Base-by-base conservation (phyloP, 1,284 basidiomycete species). In the Ganoderma sinense region DNA sequence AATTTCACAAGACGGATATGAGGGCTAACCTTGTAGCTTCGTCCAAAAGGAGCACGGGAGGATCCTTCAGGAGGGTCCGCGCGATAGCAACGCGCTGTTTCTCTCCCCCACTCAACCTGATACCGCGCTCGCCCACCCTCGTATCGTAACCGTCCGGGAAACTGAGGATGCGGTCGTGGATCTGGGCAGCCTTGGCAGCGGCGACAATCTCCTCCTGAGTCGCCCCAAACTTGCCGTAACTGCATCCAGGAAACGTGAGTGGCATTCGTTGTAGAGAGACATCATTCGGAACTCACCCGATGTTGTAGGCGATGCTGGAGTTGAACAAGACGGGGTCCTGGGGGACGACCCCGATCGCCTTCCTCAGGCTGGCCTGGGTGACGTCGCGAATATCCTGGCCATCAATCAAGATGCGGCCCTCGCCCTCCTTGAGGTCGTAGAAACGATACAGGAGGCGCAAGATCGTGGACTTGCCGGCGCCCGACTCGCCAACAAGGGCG, bases 71-170 rank as follows among this genome's bases (percentile, higher is more conserved):
- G 62, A 97, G 85, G 2, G 95, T 96, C 63, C 95, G 86, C 0
- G 96, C 95, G 75, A 98, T 92, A 14, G 96, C 93, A 14, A 96
- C 93, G 4, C 93, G 87, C 77, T 96, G 95, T 82, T 94, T 94
- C 82, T 96, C 94, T n/a, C 92, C 89, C 33, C 89, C 89, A 74
- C 90, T 90, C 61, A 97, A 82, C 60, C 94, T 84, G 18, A 96
- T 89, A 40, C 95, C 95, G 39, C 95, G 88, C 81, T 97, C 95
- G 39, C 92, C 92, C 20, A 94, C 92, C 64, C 87, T 84, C 36
- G 95, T 97, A 40, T 93, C 87, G 79, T 93, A 92, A 77, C 92
- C 91, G 70, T 95, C 92, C 1, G 94, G 92, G 88, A 96, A 96
- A 62, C 84, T 84, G 79, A 89, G 80, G 76, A 94, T 91, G 18